phyloP scores from a whole-genome alignment of 768 basidiomycete genomes.

The Mycena metata region DNA sequence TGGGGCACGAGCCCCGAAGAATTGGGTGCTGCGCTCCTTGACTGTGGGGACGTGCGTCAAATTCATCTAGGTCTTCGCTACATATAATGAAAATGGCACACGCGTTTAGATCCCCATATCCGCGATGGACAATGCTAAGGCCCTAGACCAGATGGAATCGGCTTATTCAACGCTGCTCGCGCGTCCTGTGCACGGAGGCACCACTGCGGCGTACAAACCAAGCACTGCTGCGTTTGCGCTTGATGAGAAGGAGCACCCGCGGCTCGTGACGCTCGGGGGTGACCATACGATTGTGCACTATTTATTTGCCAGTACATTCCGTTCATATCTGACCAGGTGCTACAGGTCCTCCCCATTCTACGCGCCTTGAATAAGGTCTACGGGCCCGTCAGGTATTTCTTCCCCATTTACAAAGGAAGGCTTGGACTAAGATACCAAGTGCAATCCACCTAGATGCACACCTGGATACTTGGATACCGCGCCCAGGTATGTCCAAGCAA shows the following conservation, averaged over 20 bases:
- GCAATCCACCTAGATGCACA: too few relatives aligned
- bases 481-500: conserved; percentile 56
- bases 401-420: conserved; percentile 67
- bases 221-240: conserved; percentile 54
- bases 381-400: conserved; percentile 70
- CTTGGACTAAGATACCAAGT: conserved; percentile 51
- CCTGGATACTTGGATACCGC: conserved; percentile 64
- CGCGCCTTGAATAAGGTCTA: conserved; percentile 76
- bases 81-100: conserved; percentile 39
- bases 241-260: conserved; percentile 73
- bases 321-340: background rate
- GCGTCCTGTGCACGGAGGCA: conserved; percentile 54
- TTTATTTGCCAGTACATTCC: background rate
- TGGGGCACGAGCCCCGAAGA: conserved; percentile 66
- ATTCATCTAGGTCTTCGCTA: background rate
- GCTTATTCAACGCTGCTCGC: conserved; percentile 73
- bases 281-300: conserved; percentile 75
- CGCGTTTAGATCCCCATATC: conserved; percentile 63
- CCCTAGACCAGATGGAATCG: conserved; percentile 76
- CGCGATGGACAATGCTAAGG: conserved; percentile 73
- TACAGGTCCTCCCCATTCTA: conserved; percentile 70
- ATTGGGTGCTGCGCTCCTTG: conserved; percentile 59
- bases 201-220: conserved; percentile 36
- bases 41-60: conserved; percentile 70
- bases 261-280: conserved; percentile 75